Base-by-base conservation (phyloP, 2,329 filamentous ascomycete genomes). In the Phoma sp. region DNA sequence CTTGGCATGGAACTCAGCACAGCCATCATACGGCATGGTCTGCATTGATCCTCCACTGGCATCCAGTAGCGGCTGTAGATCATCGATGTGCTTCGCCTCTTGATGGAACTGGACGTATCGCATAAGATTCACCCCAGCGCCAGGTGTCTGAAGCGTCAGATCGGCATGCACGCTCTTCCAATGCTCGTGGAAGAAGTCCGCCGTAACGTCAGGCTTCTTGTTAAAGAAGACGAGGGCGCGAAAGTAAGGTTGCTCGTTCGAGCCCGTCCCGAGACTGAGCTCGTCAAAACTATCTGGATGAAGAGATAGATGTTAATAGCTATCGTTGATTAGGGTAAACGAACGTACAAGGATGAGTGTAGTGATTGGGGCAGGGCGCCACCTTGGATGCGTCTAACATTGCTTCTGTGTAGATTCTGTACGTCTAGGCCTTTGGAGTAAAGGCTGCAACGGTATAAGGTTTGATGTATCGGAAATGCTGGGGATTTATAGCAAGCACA, bases 51-150 rank as follows among this genome's bases (percentile, higher is more conserved):
- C 51, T 27, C 39, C 38, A 29, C 22, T 36, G 3, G 32, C 29
- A 21, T 31, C 35, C 1, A 62, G 22, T 2, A 62, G 32, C 3
- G 25, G 38, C 19, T 27, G 19, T 3, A 60, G 17, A 10, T 43
- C 32, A 6, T 53, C 27, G 4, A 32, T 25, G 40, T 51, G 43
- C 15, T 43, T 35, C 9, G 29, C 8, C 12, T 54, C 54, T 44
- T 56, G 48, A 19, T 62, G 57, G 29, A 62, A 58, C 51, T 63
- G 58, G 13, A 53, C 43, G n/a, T 61, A 60, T 25, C 55, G 43
- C 22, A 36, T 21, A 1, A 63, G 21, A 24, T 51, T 13, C 0
- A 56, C 31, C 6, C 54, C 50, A 3, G 47, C 32, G 15, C 54
- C 47, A 6, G 45, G 45, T 24, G 15, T 7, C 4, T 39, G 15